phyloP scores from a whole-genome alignment of 495 filamentous ascomycete genomes.

The Neurospora sublineolata region DNA sequence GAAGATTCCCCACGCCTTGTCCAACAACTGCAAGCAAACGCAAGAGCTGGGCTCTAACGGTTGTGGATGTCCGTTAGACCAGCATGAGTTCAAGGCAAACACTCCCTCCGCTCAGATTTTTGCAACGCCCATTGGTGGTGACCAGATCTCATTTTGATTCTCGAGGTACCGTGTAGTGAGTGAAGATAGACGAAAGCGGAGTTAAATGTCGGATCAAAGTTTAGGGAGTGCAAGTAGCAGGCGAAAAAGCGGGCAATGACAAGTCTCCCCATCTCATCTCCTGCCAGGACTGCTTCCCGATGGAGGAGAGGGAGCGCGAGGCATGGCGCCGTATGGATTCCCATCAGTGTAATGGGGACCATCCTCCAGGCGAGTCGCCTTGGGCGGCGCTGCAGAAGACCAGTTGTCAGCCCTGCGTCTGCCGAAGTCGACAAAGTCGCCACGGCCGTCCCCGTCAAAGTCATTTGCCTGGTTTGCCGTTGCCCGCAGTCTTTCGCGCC shows the following conservation, averaged over 20 bases:
- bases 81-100: background rate
- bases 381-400: conserved; percentile 25
- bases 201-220: background rate
- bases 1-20: background rate
- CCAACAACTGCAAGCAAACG: background rate
- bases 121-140: background rate
- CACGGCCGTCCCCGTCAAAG: conserved; percentile 9
- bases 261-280: conserved; percentile 16
- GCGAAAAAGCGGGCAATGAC: background rate
- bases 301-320: conserved; percentile 27
- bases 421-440: conserved; percentile 14
- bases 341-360: conserved; percentile 40
- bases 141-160: background rate
- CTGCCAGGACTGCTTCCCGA: conserved; percentile 28
- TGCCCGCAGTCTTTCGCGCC: conserved; percentile 25
- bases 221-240: background rate
- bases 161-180: background rate
- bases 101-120: background rate
- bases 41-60: background rate
- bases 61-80: background rate
- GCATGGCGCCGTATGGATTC: conserved; percentile 35
- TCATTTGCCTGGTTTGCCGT: background rate
- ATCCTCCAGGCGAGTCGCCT: conserved; percentile 22
- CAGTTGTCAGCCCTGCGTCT: conserved; percentile 32
- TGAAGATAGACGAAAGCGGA: conserved; percentile 1